These are phyloP conservation scores for Sphaceloma murrayae DNA, from an alignment of 2,329 filamentous ascomycete species.

Conservation along the genomic window DNA sequence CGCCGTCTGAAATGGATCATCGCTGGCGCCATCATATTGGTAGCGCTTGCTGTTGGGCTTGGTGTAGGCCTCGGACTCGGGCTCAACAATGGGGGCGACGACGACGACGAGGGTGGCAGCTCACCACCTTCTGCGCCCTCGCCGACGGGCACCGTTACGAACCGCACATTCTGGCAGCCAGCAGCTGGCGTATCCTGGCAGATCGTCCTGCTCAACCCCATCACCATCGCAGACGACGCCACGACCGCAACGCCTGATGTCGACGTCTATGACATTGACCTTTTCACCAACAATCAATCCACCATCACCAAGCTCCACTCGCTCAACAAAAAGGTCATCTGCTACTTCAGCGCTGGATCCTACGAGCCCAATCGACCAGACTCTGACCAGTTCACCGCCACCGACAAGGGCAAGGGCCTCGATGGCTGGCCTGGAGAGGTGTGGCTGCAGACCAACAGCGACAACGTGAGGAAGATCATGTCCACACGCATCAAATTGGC, in stretches of 20 bases:
- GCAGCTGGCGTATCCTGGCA: conserved; percentile 49
- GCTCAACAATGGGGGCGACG: conserved; percentile 7
- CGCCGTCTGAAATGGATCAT: conserved; percentile 11
- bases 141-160: conserved; percentile 14
- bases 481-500: conserved; percentile 49
- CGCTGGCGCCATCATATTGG: conserved; percentile 14
- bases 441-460: conserved; percentile 53
- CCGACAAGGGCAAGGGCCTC: conserved; percentile 49
- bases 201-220: conserved; percentile 45
- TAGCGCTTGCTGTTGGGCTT: conserved; percentile 17
- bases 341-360: conserved; percentile 65
- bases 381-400: conserved; percentile 42
- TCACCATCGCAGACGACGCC: conserved; percentile 30
- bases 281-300: conserved; percentile 44
- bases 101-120: conserved; percentile 4
- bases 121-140: conserved; percentile 1
- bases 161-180: conserved; percentile 41
- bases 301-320: conserved; percentile 41
- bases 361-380: conserved; percentile 57
- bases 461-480: conserved; percentile 57
- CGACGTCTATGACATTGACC: conserved; percentile 51
- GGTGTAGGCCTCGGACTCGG: conserved; percentile 19
- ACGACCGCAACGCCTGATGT: conserved; percentile 41
- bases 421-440: conserved; percentile 57
- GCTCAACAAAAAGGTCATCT: conserved; percentile 53